Base-by-base conservation (phyloP, 352 stramenopile species). In the Phytophthora tentaculata region DNA sequence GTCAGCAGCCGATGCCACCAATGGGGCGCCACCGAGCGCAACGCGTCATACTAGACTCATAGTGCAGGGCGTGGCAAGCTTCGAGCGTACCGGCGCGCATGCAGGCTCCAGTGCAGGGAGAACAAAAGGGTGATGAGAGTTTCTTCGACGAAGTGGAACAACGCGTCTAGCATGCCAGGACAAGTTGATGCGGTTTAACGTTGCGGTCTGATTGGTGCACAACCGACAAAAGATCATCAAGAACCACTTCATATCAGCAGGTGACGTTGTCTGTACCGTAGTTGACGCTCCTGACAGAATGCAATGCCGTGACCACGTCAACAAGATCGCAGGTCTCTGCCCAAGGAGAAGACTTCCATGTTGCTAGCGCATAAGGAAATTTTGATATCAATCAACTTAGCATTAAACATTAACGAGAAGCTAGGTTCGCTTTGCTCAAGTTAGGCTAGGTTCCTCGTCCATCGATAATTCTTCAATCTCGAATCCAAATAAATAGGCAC, bases 401-500 rank as follows among this genome's bases (percentile, higher is more conserved):
- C 52, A 69, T 50, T 69, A 69, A 69, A 52, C 55, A 32, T 51
- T 59, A 43, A 54, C 48, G 39, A 60, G 58, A 63, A 61, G 50
- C 56, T 56, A 61, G 37, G 45, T 52, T 60, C 43, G 51, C 19
- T 45, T 26, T n/a, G 48, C 48, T 47, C 29, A 35, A n/a, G 49
- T 56, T 45, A 57, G 51, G 53, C 49, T 57, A 68, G 20, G 19
- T 39, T 56, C 54, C 57, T 63, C 55, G 23, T 44, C 13, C 37
- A 20, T 19, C 20, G 13, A 23, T 23, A 23, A 48, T 60, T 32
- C 61, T 26, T 49, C 17, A 56, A 47, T 49, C 35, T 52, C 56
- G 43, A 32, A 37, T 64, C 57, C 51, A 49, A 76, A 76, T 76
- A 76, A 77, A 77, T 77, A 77, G 58, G 49, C 47, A 61, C 26